Evolutionary conservation across 2,329 filamentous ascomycete species (phyloP).

Genomic region (Aspergillus persii): DNA sequence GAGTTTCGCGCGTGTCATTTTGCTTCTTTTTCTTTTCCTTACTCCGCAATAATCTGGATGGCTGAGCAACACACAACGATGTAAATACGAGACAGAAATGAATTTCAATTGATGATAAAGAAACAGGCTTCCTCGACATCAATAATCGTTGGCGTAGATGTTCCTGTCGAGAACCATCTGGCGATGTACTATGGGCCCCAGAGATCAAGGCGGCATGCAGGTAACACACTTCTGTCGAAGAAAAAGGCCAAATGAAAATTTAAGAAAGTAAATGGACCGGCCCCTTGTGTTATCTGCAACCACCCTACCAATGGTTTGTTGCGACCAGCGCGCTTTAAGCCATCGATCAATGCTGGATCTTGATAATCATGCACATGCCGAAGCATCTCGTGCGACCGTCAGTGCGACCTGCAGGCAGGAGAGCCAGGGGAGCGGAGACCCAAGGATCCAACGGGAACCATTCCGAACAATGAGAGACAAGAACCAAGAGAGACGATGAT

Average conservation of each 20-base stretch:
- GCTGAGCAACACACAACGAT: constrained; percentile 13
- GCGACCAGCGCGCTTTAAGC: neutral
- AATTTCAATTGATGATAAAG: neutral
- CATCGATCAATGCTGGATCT: constrained; percentile 6
- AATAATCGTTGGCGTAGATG: neutral
- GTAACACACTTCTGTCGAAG: neutral
- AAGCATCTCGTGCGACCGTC: constrained; percentile 17
- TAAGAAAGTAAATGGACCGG: neutral
- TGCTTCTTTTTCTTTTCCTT: neutral
- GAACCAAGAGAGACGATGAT: neutral
- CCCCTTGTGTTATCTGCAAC: neutral
- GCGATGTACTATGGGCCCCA: neutral
- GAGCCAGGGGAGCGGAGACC: neutral
- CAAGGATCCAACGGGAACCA: neutral
- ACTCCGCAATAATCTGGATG: constrained; percentile 7
- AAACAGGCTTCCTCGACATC: neutral
- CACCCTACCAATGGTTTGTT: neutral
- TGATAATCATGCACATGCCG: constrained; percentile 16
- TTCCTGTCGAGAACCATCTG: neutral
- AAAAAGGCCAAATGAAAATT: neutral
- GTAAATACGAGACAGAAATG: constrained; percentile 23
- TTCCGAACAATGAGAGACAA: neutral
- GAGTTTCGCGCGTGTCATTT: neutral
- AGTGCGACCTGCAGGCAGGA: constrained; percentile 18
- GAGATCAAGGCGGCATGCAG: neutral